phyloP scores from a whole-genome alignment of 2,329 filamentous ascomycete species.

The Rutstroemia sydowiana region DNA sequence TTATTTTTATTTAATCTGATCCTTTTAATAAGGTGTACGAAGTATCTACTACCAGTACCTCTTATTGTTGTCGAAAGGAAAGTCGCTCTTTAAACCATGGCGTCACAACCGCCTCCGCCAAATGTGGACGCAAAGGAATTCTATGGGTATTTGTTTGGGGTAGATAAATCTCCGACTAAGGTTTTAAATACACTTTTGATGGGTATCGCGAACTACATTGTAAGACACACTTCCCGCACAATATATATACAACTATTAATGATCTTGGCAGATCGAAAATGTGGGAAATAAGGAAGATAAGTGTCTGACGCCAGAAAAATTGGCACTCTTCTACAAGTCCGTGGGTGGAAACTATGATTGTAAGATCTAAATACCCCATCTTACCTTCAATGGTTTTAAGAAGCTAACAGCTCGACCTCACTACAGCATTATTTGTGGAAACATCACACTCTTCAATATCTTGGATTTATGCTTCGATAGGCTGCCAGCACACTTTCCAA shows the following conservation, averaged over 20 bases:
- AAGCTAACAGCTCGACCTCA: conserved; percentile 15
- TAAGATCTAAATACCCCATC: conserved; percentile 25
- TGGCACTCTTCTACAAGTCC: conserved; percentile 69
- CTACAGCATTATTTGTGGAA: conserved; percentile 63
- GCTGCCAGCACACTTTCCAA: conserved; percentile 82
- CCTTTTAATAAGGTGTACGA: neutral
- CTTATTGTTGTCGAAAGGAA: conserved; percentile 1
- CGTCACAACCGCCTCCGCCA: conserved; percentile 15
- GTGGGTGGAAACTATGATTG: conserved; percentile 71
- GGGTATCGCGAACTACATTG: conserved; percentile 63
- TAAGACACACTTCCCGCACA: conserved; percentile 38
- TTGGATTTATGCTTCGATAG: conserved; percentile 86
- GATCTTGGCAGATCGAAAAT: conserved; percentile 41
- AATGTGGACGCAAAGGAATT: conserved; percentile 24
- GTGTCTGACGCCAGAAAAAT: conserved; percentile 56
- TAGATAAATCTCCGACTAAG: conserved; percentile 59
- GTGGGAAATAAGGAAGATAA: conserved; percentile 50
- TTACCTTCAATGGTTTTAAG: neutral
- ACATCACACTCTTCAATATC: conserved; percentile 70
- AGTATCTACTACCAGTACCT: too few relatives aligned
- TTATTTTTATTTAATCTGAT: neutral
- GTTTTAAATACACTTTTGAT: conserved; percentile 60
- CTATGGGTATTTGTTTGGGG: conserved; percentile 63
- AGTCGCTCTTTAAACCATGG: neutral
- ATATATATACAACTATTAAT: neutral